A percentile compares a stretch with the other conserved stretches of the same genome.
phyloP scores from a whole-genome alignment of 495 filamentous ascomycete species.

The Saxophila tyrrhenica region DNA sequence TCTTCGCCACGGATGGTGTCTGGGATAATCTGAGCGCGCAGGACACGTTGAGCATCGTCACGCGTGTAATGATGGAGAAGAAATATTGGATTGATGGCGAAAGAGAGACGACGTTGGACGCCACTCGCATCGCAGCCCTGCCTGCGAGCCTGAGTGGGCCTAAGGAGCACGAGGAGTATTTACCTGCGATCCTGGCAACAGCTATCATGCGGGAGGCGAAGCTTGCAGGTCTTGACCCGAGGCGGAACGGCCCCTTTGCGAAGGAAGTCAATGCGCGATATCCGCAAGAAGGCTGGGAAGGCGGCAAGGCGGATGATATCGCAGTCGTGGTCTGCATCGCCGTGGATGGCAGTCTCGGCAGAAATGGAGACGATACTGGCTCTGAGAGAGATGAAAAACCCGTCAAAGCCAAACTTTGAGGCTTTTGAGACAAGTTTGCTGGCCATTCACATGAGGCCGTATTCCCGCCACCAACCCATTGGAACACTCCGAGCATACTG shows the following conservation, averaged over 20 bases:
- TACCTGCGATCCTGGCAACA: slow-evolving; percentile 48
- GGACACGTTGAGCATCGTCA: slow-evolving; percentile 71
- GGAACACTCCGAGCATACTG: too few relatives aligned
- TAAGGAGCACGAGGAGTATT: slow-evolving; percentile 11
- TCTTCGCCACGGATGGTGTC: slow-evolving; percentile 89
- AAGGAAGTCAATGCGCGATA: slow-evolving; percentile 82
- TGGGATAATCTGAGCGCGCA: slow-evolving; percentile 94
- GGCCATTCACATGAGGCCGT: too few relatives aligned
- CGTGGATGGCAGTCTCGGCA: slow-evolving; percentile 4
- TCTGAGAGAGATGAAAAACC: slow-evolving; percentile 1
- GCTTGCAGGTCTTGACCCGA: slow-evolving; percentile 62
- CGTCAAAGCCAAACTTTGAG: slow-evolving; percentile 21
- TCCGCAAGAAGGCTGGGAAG: slow-evolving; percentile 69
- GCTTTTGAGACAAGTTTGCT: too few relatives aligned
- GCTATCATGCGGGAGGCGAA: slow-evolving; percentile 74
- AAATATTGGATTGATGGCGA: slow-evolving; percentile 48
- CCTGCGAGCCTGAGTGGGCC: slow-evolving; percentile 11
- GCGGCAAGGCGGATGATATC: slow-evolving; percentile 89
- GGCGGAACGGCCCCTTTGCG: slow-evolving; percentile 82
- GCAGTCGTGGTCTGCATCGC: slow-evolving; percentile 64
- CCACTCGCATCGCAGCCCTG: slow-evolving; percentile 32
- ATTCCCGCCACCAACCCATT: too few relatives aligned
- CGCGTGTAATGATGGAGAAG: slow-evolving; percentile 52
- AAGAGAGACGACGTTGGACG: slow-evolving; percentile 43
- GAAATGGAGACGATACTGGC: not conserved